phyloP scores from a whole-genome alignment of 345 rosid genomes.

The Orychophragmus violaceus region DNA sequence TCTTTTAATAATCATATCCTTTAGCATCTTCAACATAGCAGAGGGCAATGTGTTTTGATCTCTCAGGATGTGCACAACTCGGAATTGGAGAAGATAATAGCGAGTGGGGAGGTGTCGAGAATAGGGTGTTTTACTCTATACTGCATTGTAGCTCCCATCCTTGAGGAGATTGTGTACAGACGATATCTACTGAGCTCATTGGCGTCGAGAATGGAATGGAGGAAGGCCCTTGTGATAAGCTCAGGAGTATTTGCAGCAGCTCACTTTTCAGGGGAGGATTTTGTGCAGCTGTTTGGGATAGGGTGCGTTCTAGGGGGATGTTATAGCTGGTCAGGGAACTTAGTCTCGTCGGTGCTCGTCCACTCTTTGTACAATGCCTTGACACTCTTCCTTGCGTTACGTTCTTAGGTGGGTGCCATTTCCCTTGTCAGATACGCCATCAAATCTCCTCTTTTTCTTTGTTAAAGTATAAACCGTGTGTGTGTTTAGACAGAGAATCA shows the following conservation, averaged over 20 bases:
- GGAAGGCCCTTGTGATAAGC: constrained; percentile 48
- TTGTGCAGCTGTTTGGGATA: too few relatives aligned
- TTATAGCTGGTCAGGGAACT: constrained; percentile 73
- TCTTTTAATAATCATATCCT: neutral
- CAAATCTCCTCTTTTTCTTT: neutral
- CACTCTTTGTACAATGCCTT: constrained; percentile 77
- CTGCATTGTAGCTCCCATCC: constrained; percentile 56
- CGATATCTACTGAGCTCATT: constrained; percentile 66
- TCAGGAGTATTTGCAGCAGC: constrained; percentile 63
- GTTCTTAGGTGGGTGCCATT: neutral
- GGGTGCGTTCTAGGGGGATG: constrained; percentile 61
- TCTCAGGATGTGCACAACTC: constrained; percentile 45
- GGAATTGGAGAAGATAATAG: constrained; percentile 53
- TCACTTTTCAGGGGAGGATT: too few relatives aligned
- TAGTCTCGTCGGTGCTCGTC: constrained; percentile 46
- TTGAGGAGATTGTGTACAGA: constrained; percentile 80
- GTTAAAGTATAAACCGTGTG: neutral
- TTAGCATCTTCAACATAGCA: neutral
- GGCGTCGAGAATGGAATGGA: constrained; percentile 56
- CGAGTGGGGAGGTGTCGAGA: constrained; percentile 42
- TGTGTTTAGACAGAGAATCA: neutral
- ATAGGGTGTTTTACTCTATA: constrained; percentile 46
- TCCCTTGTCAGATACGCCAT: neutral
- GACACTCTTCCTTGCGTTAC: constrained; percentile 32
- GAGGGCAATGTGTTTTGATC: neutral